Base-by-base conservation (phyloP, 257 asterid species). In the Nyctanthes arbortristis region DNA sequence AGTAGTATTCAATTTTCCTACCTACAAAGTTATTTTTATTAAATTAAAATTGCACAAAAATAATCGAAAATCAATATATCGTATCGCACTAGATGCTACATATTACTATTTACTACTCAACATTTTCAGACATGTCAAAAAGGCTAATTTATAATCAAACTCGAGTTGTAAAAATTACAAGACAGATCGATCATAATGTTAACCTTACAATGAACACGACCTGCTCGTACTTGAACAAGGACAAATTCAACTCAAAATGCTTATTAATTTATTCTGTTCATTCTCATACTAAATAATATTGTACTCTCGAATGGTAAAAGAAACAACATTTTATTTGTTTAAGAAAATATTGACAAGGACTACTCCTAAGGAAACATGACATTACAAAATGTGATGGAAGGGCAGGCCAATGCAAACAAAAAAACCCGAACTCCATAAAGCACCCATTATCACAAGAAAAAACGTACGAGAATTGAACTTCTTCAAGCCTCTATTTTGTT, bases 401-500 rank as follows among this genome's bases (percentile, higher is more conserved):
- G 18, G 55, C 55, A 45, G 55, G 4, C 14, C 55, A 0, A 3
- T 0, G 6, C 18, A 45, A 14, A 8, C 5, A 16, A 13, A 13
- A 16, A 16, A 3, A 12, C 18, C 28, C 12, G 25, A 27, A 27
- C 5, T 22, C 31, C 60, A 47, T 59, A 57, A 28, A 16, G 10
- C 52, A 56, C 28, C 1, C 25, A 18, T 49, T 7, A 49, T 49
- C 2, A 49, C 22, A 1, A 20, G 16, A 49, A 2, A 20, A 56
- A 59, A 40, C 70, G 79, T 78, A 57, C 37, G 27, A 52, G 4
- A 54, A 22, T 68, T 24, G 73, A 56, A 71, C 62, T 79, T 72
- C 40, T 62, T 39, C 11, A 36, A 3, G 34, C 66, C 67, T 47
- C 63, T 62, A 22, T 2, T 7, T 16, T 58, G 3, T 0, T 67